These are phyloP conservation scores for Orbilia blumenaviensis DNA, from an alignment of 2,329 filamentous ascomycete species.

Conservation along the genomic window DNA sequence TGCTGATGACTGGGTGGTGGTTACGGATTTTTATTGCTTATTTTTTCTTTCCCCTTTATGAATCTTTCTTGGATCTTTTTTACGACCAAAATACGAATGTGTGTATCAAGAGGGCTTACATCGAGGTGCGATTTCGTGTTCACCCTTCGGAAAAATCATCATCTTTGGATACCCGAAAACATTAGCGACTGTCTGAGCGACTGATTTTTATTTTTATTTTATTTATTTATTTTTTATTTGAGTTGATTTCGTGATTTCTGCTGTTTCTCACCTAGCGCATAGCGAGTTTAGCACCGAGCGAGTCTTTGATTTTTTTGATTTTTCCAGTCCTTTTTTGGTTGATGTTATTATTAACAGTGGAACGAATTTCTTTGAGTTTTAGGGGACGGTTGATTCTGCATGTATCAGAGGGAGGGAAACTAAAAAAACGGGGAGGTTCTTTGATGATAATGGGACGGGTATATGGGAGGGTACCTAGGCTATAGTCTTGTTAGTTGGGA, in stretches of 20 bases:
- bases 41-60: not conserved
- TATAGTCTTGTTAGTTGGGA: no score
- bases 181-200: slow-evolving; percentile 27
- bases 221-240: not conserved
- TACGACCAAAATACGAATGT: not conserved
- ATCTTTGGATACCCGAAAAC: slow-evolving; percentile 34
- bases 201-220: not conserved
- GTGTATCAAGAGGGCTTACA: not conserved
- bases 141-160: not conserved
- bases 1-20: slow-evolving; percentile 1
- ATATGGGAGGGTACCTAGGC: no score
- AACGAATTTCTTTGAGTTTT: slow-evolving; percentile 40
- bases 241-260: not conserved
- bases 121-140: not conserved
- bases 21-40: not conserved
- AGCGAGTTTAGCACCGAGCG: slow-evolving; percentile 45
- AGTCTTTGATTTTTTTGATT: slow-evolving; percentile 1
- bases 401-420: not conserved
- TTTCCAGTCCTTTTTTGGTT: not conserved
- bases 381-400: not conserved
- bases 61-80: not conserved
- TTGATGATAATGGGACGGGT: not conserved
- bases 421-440: not conserved
- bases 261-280: slow-evolving; percentile 35
- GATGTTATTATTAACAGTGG: not conserved